A percentile compares a stretch with the other conserved stretches of the same genome.
Evolutionary conservation across 2,329 filamentous ascomycete genomes (phyloP).

Genomic region (Pseudomassariella vexata): DNA sequence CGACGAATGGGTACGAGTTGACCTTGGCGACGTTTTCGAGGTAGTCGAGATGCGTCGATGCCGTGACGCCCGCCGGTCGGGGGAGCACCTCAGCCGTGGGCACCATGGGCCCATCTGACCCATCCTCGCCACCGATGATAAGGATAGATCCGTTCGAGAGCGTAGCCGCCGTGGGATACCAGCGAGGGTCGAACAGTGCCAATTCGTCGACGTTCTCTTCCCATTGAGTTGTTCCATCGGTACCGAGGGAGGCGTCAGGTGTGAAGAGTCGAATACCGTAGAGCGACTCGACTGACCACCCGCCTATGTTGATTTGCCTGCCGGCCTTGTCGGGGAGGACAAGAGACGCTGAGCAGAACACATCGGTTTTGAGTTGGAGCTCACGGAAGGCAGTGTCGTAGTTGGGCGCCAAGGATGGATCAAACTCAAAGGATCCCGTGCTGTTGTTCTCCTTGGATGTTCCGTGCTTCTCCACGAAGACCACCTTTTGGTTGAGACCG

Average conservation of each 20-base stretch:
- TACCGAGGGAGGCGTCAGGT: slow-evolving; percentile 45
- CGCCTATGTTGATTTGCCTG: slow-evolving; percentile 52
- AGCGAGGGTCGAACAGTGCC: slow-evolving; percentile 41
- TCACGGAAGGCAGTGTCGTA: slow-evolving; percentile 43
- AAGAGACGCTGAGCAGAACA: slow-evolving; percentile 54
- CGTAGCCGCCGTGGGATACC: slow-evolving; percentile 48
- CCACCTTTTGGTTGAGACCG: slow-evolving; percentile 46
- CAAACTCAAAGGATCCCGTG: slow-evolving; percentile 55
- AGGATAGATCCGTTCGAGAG: slow-evolving; percentile 53
- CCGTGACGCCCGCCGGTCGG: slow-evolving; percentile 28
- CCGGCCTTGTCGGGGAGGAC: slow-evolving; percentile 52
- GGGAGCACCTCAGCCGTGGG: slow-evolving; percentile 51
- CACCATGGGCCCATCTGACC: slow-evolving; percentile 43
- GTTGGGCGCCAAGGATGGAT: slow-evolving; percentile 37
- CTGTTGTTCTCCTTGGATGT: slow-evolving; percentile 49
- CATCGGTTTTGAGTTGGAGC: slow-evolving; percentile 51
- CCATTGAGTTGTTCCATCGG: slow-evolving; percentile 45
- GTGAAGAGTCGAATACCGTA: slow-evolving; percentile 50
- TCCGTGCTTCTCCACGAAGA: slow-evolving; percentile 49
- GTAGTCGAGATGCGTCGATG: slow-evolving; percentile 42
- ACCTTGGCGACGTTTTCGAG: slow-evolving; percentile 49
- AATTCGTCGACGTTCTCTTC: slow-evolving; percentile 44
- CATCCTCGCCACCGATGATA: slow-evolving; percentile 46
- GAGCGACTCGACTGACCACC: slow-evolving; percentile 49
- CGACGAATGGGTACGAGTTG: slow-evolving; percentile 54